phyloP scores from a whole-genome alignment of 108 stramenopile genomes.

The Conticribra guillardii region DNA sequence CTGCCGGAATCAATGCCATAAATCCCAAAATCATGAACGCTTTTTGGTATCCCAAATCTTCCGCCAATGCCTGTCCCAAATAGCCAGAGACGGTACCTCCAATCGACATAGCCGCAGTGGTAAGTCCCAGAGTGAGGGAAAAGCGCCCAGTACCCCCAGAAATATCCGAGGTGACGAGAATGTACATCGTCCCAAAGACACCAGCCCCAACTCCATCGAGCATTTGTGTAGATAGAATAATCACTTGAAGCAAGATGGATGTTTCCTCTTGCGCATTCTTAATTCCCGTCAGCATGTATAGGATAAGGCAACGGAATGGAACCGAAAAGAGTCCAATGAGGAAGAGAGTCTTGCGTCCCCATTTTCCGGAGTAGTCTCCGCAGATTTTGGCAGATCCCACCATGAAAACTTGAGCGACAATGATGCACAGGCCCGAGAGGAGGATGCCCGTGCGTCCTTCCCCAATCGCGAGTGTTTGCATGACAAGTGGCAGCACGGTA shows the following conservation, averaged over 20 bases:
- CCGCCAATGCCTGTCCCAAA: slow-evolving; percentile 82
- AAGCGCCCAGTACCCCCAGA: slow-evolving; percentile 87
- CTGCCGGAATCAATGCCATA: slow-evolving; percentile 75
- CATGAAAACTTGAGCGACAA: slow-evolving; percentile 87
- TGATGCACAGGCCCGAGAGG: slow-evolving; percentile 86
- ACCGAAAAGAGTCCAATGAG: slow-evolving; percentile 81
- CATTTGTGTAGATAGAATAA: slow-evolving; percentile 87
- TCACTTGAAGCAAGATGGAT: slow-evolving; percentile 49
- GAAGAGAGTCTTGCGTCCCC: slow-evolving; percentile 83
- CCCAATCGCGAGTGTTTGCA: slow-evolving; percentile 87
- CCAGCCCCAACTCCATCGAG: slow-evolving; percentile 91
- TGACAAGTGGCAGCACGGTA: slow-evolving; percentile 85
- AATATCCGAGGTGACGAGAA: slow-evolving; percentile 89
- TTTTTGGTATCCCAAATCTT: slow-evolving; percentile 74
- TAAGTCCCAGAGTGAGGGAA: slow-evolving; percentile 78
- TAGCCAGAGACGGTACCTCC: slow-evolving; percentile 92
- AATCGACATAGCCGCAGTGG: slow-evolving; percentile 89
- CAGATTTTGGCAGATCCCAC: slow-evolving; percentile 78
- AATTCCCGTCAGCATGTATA: slow-evolving; percentile 58
- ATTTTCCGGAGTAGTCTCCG: slow-evolving; percentile 79
- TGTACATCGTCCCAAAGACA: slow-evolving; percentile 90
- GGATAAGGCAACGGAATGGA: slow-evolving; percentile 80
- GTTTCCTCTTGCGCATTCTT: slow-evolving; percentile 41
- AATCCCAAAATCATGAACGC: slow-evolving; percentile 83
- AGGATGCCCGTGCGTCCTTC: slow-evolving; percentile 77